phyloP scores from a whole-genome alignment of 2,329 filamentous ascomycete species.

The Elsinoe fawcettii region DNA sequence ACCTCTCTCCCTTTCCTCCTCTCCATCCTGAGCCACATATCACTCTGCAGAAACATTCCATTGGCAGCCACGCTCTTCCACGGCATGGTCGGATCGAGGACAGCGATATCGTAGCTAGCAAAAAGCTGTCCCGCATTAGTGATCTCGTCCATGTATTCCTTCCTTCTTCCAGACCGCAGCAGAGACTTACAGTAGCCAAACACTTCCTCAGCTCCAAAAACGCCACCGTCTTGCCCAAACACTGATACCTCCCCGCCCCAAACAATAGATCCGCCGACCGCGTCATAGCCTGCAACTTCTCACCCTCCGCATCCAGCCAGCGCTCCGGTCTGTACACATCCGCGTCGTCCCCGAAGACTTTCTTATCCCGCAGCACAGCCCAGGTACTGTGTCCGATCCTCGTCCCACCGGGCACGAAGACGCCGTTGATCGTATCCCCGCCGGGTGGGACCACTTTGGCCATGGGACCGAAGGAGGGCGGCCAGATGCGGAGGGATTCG shows the following conservation, averaged over 20 bases:
- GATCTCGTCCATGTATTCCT: conserved; percentile 47
- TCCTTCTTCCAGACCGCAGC: conserved; percentile 26
- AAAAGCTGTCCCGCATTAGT: conserved; percentile 28
- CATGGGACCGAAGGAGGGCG: conserved; percentile 34
- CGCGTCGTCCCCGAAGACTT: conserved; percentile 24
- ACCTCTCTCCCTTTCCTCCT: too few species aligned
- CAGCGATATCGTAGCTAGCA: too few species aligned
- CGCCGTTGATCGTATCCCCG: conserved; percentile 23
- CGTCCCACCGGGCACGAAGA: conserved; percentile 20
- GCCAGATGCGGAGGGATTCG: conserved; percentile 33
- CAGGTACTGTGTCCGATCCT: too few species aligned
- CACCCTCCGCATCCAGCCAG: conserved; percentile 32
- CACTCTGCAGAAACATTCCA: too few species aligned
- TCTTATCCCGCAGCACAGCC: conserved; percentile 11
- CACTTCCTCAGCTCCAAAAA: conserved; percentile 38
- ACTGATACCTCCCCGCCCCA: not conserved
- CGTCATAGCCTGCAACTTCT: conserved; percentile 21
- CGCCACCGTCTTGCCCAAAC: conserved; percentile 30
- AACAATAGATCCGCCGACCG: not conserved
- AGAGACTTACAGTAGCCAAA: conserved; percentile 31
- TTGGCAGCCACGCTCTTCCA: too few species aligned
- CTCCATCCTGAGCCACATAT: too few species aligned
- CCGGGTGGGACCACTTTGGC: conserved; percentile 25
- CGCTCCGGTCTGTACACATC: conserved; percentile 21
- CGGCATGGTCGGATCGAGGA: too few species aligned